These are phyloP conservation scores for Ophiognomonia clavigignenti-juglandacearum DNA, from an alignment of 2,329 filamentous ascomycete species.

Conservation along the genomic window DNA sequence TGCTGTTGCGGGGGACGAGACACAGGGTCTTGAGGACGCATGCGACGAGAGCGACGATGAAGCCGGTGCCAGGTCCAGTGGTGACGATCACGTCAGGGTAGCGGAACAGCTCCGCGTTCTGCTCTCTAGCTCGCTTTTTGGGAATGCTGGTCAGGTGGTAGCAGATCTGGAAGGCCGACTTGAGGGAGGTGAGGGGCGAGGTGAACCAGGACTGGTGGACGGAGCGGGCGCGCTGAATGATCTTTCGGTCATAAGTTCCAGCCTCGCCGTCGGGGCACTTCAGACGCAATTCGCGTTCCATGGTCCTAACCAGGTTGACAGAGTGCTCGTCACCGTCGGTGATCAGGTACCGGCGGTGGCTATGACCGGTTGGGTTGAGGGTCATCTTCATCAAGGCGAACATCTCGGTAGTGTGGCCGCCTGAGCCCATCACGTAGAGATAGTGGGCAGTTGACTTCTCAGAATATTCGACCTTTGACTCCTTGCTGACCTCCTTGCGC, in stretches of 20 bases:
- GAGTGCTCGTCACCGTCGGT: constrained; percentile 74
- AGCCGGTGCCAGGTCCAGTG: constrained; percentile 85
- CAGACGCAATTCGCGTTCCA: constrained; percentile 48
- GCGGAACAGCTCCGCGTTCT: constrained; percentile 19
- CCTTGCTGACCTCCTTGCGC: background rate
- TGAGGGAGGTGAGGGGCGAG: constrained; percentile 63
- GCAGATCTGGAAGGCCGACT: constrained; percentile 60
- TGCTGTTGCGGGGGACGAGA: constrained; percentile 44
- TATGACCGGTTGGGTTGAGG: constrained; percentile 41
- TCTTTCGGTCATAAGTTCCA: constrained; percentile 58
- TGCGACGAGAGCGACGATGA: constrained; percentile 60
- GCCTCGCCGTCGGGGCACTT: constrained; percentile 26
- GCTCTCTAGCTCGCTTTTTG: constrained; percentile 13
- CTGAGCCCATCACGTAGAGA: constrained; percentile 82
- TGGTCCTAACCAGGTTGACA: constrained; percentile 54
- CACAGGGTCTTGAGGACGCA: constrained; percentile 42
- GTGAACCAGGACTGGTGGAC: constrained; percentile 79
- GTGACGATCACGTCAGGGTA: constrained; percentile 75
- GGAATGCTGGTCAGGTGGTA: constrained; percentile 41
- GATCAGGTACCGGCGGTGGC: constrained; percentile 78
- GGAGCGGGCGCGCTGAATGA: constrained; percentile 69
- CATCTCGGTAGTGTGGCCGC: constrained; percentile 95
- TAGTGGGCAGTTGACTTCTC: constrained; percentile 44
- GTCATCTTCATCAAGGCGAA: constrained; percentile 69
- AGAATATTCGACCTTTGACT: constrained; percentile 12